Evolutionary conservation across 129 eudicot species (phyloP), one percentile per base, ranked within the genome.

Genomic region (Oenanthe sinensis): DNA sequence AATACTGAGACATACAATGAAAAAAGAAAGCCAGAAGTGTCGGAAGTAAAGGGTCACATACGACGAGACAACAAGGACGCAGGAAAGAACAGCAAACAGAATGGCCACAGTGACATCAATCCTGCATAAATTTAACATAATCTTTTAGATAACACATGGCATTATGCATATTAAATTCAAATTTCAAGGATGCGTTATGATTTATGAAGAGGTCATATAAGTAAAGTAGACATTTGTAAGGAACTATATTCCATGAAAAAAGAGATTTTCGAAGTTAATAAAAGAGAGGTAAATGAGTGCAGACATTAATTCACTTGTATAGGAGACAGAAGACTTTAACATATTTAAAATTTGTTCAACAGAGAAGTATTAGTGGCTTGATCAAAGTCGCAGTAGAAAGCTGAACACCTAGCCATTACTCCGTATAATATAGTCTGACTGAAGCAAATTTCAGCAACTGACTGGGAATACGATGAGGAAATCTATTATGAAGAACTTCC

Each of bases 31-130:
- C 91, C 97, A 85, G 83, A 82, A 88, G 77, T 86, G 85, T 85
- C 82, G 78, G 60, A 82, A 82, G 88, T 85, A 88, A 76, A 92
- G 91, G 79, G 90, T 77, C 84, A 92, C 78, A 60, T 92, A 92
- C 39, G 97, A 86, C 55, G 84, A 83, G 69, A 83, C n/a, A 74
- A 89, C 84, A 81, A 90, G 92, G 77, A 85, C 78, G 43, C 82
- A 40, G 52, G 90, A 88, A 28, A 88, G 83, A 54, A 81, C 50
- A 70, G 83, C 86, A 82, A 81, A 89, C 43, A 86, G 81, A 80
- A 84, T 68, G 79, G 96, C 96, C 58, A 89, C 90, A 71, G 83
- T 87, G 82, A 89, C 93, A 83, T 91, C 97, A 80, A 40, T 75
- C 97, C 97, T 91, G 87, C 88, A 85, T 28, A 77, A 79, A 80